phyloP scores from a whole-genome alignment of 2,329 filamentous ascomycete genomes.

The Phaeosphaeriaceae sp. region DNA sequence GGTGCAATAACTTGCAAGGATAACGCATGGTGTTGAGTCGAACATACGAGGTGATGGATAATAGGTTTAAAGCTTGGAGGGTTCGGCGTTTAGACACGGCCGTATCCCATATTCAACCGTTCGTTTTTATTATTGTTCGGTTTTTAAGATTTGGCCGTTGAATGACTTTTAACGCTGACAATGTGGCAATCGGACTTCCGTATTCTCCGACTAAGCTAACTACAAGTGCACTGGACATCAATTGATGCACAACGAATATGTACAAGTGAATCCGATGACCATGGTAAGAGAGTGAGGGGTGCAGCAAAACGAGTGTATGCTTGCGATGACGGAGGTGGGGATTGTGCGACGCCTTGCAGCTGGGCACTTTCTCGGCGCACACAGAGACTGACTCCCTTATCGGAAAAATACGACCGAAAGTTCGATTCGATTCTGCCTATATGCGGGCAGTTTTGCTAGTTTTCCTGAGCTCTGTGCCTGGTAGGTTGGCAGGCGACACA shows the following conservation, averaged over 20 bases:
- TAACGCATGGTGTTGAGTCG: slow-evolving; percentile 23
- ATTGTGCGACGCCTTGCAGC: slow-evolving; percentile 18
- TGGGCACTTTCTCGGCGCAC: slow-evolving; percentile 25
- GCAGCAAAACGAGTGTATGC: slow-evolving; percentile 1
- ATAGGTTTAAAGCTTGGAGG: slow-evolving; percentile 11
- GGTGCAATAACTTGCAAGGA: slow-evolving; percentile 13
- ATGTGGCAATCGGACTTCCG: slow-evolving; percentile 10
- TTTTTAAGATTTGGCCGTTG: slow-evolving; percentile 5
- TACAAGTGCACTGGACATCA: not conserved
- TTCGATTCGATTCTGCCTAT: slow-evolving; percentile 15
- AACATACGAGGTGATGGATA: not conserved
- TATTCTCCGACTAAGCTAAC: not conserved
- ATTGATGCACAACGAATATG: not conserved
- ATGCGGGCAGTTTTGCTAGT: slow-evolving; percentile 6
- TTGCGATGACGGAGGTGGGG: slow-evolving; percentile 27
- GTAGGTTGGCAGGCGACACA: not conserved
- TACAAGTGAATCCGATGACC: slow-evolving; percentile 4
- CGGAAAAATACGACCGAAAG: slow-evolving; percentile 21
- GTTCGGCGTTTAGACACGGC: slow-evolving; percentile 16
- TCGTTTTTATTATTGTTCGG: too few relatives aligned
- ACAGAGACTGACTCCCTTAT: not conserved
- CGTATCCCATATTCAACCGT: not conserved
- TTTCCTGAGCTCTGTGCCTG: slow-evolving; percentile 1
- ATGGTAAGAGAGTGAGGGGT: slow-evolving; percentile 2
- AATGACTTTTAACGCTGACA: slow-evolving; percentile 11